A percentile compares a stretch with the other conserved stretches of the same genome.
phyloP scores from a whole-genome alignment of 305 asterid genomes.

The Fraxinus baroniana region DNA sequence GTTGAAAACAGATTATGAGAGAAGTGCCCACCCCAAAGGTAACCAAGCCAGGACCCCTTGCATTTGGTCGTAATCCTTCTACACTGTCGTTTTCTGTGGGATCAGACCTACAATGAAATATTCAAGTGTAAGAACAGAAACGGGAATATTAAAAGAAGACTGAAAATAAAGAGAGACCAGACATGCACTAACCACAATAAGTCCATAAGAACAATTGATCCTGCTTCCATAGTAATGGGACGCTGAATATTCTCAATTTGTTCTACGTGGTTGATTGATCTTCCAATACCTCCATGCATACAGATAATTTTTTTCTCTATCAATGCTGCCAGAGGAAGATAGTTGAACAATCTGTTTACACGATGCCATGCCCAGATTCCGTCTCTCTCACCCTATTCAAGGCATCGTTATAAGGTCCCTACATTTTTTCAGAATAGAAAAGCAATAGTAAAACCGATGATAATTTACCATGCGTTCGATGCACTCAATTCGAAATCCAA shows the following conservation, averaged over 20 bases:
- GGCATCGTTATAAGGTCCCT: conserved; percentile 19
- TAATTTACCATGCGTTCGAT: conserved; percentile 65
- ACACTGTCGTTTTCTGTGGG: conserved; percentile 99
- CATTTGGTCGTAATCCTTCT: conserved; percentile 98
- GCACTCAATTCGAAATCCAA: conserved; percentile 85
- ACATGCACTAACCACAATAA: conserved; percentile 69
- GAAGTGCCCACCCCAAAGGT: conserved; percentile 90
- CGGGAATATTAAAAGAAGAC: conserved; percentile 4
- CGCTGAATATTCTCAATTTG: conserved; percentile 90
- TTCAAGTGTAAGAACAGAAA: conserved; percentile 18
- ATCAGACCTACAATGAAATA: conserved; percentile 71
- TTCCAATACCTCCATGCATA: conserved; percentile 76
- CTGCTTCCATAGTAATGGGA: conserved; percentile 98
- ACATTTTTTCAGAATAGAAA: conserved; percentile 16
- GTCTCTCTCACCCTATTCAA: conserved; percentile 66
- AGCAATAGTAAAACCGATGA: conserved; percentile 9
- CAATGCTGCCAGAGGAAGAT: conserved; percentile 72
- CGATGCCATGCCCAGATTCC: conserved; percentile 78
- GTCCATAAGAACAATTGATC: conserved; percentile 97
- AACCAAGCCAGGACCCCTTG: conserved; percentile 98
- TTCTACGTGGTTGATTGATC: conserved; percentile 68
- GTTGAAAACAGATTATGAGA: conserved; percentile 4
- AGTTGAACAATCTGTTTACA: conserved; percentile 65
- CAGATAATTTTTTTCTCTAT: conserved; percentile 65
- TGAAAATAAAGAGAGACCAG: conserved; percentile 3